Evolutionary conservation across 2,329 filamentous ascomycete species (phyloP).

Genomic region (Sarocladium kiliense): DNA sequence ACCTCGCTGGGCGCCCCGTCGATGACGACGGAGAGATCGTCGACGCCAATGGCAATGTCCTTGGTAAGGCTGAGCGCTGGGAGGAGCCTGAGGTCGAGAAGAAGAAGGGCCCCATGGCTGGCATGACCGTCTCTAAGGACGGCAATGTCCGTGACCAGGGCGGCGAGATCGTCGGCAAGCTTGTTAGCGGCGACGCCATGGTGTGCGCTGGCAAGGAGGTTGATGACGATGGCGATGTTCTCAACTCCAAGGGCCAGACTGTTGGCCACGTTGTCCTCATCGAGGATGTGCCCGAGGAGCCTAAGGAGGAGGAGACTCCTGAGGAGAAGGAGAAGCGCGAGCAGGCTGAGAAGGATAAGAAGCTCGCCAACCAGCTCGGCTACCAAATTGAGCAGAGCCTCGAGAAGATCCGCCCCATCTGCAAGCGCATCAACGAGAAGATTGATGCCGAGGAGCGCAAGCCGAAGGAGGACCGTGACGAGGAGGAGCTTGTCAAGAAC

Average conservation of each 20-base stretch:
- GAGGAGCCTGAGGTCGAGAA: conserved; percentile 43
- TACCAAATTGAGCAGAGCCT: conserved; percentile 71
- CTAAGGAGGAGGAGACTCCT: conserved; percentile 39
- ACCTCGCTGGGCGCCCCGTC: conserved; percentile 66
- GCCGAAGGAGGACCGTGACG: conserved; percentile 81
- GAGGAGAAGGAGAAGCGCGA: conserved; percentile 53
- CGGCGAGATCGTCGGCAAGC: conserved; percentile 58
- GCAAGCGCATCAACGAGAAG: conserved; percentile 80
- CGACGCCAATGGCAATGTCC: conserved; percentile 63
- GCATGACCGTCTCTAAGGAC: conserved; percentile 52
- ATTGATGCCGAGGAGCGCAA: conserved; percentile 77
- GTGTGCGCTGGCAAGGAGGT: conserved; percentile 64
- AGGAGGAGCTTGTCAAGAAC: conserved; percentile 80
- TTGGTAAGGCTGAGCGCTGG: conserved; percentile 57
- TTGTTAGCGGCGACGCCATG: conserved; percentile 61
- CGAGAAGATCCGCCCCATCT: conserved; percentile 78
- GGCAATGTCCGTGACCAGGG: conserved; percentile 55
- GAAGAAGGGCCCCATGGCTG: conserved; percentile 46
- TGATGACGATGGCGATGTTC: conserved; percentile 65
- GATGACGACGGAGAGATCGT: conserved; percentile 80
- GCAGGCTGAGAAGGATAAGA: conserved; percentile 59
- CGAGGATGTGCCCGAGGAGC: conserved; percentile 46
- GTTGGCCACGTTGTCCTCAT: conserved; percentile 65
- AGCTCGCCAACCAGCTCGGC: conserved; percentile 74
- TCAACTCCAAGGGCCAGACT: conserved; percentile 62